Evolutionary conservation across 2,329 filamentous ascomycete genomes (phyloP).

Genomic region (Madurella fahalii): DNA sequence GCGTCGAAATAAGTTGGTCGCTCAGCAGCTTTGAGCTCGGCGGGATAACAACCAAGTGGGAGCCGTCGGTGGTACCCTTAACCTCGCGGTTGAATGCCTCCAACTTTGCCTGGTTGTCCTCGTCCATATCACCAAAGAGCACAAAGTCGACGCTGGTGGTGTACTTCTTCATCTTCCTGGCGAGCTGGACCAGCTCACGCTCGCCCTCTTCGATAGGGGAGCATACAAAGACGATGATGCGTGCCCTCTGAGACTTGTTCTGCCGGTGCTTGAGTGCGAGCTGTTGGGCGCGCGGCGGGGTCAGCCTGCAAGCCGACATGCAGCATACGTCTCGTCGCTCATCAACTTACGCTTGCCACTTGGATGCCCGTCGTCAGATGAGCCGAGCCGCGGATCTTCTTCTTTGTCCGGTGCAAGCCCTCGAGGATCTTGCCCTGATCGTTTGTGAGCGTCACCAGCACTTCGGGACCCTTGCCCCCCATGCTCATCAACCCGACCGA

Average conservation of each 20-base stretch:
- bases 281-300: constrained; percentile 43
- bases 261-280: constrained; percentile 95
- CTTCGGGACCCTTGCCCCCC: constrained; percentile 95
- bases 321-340: background rate
- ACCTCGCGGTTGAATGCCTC: constrained; percentile 90
- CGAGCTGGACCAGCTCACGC: constrained; percentile 80
- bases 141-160: constrained; percentile 93
- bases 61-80: constrained; percentile 78
- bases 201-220: constrained; percentile 87
- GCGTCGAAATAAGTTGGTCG: constrained; percentile 83
- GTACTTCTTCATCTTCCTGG: constrained; percentile 99
- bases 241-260: constrained; percentile 94
- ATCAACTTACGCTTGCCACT: constrained; percentile 74
- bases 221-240: constrained; percentile 96
- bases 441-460: constrained; percentile 91
- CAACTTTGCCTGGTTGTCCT: constrained; percentile 86
- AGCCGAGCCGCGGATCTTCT: constrained; percentile 83
- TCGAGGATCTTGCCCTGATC: constrained; percentile 95
- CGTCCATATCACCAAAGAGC: constrained; percentile 88
- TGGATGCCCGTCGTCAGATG: constrained; percentile 93
- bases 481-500: constrained; percentile 98
- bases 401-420: constrained; percentile 80
- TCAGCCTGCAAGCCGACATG: background rate
- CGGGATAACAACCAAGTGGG: constrained; percentile 83
- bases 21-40: constrained; percentile 89